phyloP scores from a whole-genome alignment of 148 eudicot species.

The Dysphania ambrosioides region DNA sequence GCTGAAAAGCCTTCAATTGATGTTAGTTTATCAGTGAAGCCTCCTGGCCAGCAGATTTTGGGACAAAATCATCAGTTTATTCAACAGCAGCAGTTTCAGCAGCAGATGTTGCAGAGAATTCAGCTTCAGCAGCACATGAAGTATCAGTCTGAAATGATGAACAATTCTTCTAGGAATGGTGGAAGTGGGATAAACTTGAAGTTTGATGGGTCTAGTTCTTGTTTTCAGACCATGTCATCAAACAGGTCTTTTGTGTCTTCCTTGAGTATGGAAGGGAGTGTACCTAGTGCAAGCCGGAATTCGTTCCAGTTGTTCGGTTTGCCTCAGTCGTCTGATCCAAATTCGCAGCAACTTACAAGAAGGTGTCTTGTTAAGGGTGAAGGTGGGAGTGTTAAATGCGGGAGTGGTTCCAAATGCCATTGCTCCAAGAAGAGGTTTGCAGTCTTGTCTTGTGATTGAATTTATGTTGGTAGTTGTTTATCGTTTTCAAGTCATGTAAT shows the following conservation, averaged over 20 bases:
- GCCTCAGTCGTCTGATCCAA: slow-evolving; percentile 41
- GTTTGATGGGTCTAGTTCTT: slow-evolving; percentile 37
- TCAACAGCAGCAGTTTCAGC: slow-evolving; percentile 21
- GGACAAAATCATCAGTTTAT: slow-evolving; percentile 21
- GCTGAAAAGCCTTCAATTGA: slow-evolving; percentile 31
- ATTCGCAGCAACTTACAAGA: slow-evolving; percentile 29
- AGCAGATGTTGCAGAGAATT: slow-evolving; percentile 29
- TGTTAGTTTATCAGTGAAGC: slow-evolving; percentile 34
- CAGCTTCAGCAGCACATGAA: slow-evolving; percentile 42
- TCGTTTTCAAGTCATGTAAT: not conserved
- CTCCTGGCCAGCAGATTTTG: slow-evolving; percentile 30
- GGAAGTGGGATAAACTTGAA: slow-evolving; percentile 40
- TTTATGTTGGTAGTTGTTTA: not conserved
- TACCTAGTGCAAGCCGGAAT: slow-evolving; percentile 23
- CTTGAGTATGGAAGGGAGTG: slow-evolving; percentile 49
- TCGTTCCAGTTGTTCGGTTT: slow-evolving; percentile 47
- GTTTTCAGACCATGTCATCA: slow-evolving; percentile 42
- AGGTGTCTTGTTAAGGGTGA: slow-evolving; percentile 42
- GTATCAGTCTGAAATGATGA: slow-evolving; percentile 35
- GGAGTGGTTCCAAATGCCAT: slow-evolving; percentile 47
- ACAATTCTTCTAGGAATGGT: slow-evolving; percentile 24
- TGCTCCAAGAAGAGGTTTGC: slow-evolving; percentile 51
- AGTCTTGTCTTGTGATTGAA: not conserved
- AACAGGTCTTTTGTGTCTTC: slow-evolving; percentile 49
- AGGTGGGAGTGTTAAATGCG: slow-evolving; percentile 44